Conservation (phyloP, 2,329 filamentous ascomycete species). For the Diaporthe caulivora region DNA sequence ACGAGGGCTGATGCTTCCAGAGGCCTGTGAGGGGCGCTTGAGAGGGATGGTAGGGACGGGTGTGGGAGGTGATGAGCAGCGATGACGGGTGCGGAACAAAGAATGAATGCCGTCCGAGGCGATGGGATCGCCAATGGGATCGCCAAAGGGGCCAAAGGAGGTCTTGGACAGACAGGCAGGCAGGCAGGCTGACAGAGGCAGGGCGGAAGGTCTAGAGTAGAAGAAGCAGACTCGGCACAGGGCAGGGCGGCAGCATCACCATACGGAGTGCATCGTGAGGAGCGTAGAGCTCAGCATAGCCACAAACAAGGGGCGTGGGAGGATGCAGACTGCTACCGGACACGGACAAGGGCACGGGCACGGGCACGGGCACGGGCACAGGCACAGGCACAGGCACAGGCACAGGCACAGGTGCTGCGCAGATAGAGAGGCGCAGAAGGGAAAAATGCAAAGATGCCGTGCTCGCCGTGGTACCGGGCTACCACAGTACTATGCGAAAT, state of each 20-base stretch:
- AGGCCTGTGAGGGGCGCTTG: not conserved
- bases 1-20: not conserved
- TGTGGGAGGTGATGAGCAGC: not conserved
- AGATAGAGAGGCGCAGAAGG: too few relatives aligned
- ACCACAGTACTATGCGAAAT: too few relatives aligned
- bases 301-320: slow-evolving; percentile 12
- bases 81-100: not conserved
- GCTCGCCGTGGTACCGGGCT: not conserved
- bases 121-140: too few relatives aligned
- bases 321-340: not conserved
- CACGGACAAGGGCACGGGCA: not conserved
- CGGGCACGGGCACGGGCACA: not conserved
- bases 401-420: too few relatives aligned
- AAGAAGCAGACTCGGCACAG: not conserved
- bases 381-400: not conserved
- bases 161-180: not conserved
- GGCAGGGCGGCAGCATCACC: slow-evolving; percentile 11
- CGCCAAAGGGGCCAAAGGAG: not conserved
- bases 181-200: too few relatives aligned
- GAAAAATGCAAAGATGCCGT: slow-evolving; percentile 8
- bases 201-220: not conserved
- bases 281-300: slow-evolving; percentile 13
- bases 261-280: slow-evolving; percentile 11
- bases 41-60: not conserved
- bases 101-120: not conserved